Conservation (phyloP, 768 basidiomycete species). For the Auriculariales sp. region DNA sequence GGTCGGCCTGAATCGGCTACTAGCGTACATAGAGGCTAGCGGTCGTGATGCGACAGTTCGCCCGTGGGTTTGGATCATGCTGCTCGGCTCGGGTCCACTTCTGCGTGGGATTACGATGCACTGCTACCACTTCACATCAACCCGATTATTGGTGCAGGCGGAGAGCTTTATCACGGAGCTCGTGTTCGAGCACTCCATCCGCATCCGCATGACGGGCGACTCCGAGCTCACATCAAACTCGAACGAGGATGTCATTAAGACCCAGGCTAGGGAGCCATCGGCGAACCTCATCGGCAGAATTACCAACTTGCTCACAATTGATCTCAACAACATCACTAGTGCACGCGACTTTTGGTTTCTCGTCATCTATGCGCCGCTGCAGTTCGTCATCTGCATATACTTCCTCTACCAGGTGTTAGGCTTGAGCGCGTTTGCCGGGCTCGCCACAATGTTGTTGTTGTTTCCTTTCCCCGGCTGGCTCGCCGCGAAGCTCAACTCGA, state of each 20-base stretch:
- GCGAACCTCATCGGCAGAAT: conserved; percentile 30
- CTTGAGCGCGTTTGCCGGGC: conserved; percentile 22
- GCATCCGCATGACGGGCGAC: conserved; percentile 23
- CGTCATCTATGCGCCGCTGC: conserved; percentile 7
- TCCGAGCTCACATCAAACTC: background rate
- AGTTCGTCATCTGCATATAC: conserved; percentile 16
- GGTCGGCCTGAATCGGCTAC: background rate
- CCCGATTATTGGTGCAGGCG: conserved; percentile 13
- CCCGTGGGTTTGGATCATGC: conserved; percentile 30
- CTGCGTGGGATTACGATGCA: conserved; percentile 14
- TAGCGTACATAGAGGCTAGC: conserved; percentile 20
- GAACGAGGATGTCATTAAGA: background rate
- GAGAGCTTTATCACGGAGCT: conserved; percentile 25
- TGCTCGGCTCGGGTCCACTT: conserved; percentile 10
- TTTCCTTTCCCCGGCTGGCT: conserved; percentile 21
- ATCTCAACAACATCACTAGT: conserved; percentile 21
- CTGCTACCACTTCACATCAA: conserved; percentile 10
- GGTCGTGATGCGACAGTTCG: conserved; percentile 22
- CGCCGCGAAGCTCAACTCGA: conserved; percentile 14
- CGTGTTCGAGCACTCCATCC: conserved; percentile 22
- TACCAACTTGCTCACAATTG: conserved; percentile 22
- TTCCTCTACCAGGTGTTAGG: conserved; percentile 23
- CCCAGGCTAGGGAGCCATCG: conserved; percentile 11
- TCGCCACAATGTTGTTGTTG: conserved; percentile 18
- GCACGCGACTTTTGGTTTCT: conserved; percentile 20